Evolutionary conservation across 2,329 filamentous ascomycete species (phyloP).

Genomic region (Ceratocystiopsis brevicomis): DNA sequence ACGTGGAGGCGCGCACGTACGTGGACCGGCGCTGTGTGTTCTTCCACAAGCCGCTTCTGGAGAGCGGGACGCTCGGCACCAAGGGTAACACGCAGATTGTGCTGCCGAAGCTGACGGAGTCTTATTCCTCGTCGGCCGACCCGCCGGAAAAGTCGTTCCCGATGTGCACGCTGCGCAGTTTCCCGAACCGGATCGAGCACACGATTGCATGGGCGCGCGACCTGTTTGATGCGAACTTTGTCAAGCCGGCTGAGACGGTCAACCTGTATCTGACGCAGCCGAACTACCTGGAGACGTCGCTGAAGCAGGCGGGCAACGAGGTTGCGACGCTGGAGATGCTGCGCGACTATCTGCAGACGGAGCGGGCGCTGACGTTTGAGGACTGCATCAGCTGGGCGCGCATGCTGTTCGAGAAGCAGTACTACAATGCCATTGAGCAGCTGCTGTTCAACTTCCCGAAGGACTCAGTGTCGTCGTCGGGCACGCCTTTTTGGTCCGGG

Average conservation of each 20-base stretch:
- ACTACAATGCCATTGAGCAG: slow-evolving; percentile 91
- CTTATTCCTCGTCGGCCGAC: slow-evolving; percentile 87
- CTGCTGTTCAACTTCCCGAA: slow-evolving; percentile 94
- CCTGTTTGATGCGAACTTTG: slow-evolving; percentile 84
- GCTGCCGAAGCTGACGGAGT: slow-evolving; percentile 78
- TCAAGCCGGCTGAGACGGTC: slow-evolving; percentile 81
- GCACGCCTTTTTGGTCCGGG: slow-evolving; percentile 91
- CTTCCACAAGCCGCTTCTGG: slow-evolving; percentile 89
- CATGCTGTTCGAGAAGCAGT: slow-evolving; percentile 86
- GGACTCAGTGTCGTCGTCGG: slow-evolving; percentile 71
- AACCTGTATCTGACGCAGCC: slow-evolving; percentile 86
- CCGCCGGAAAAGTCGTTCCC: slow-evolving; percentile 97
- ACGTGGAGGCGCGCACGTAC: slow-evolving; percentile 90
- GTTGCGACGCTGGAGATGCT: slow-evolving; percentile 85
- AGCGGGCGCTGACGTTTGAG: slow-evolving; percentile 81
- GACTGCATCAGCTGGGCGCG: slow-evolving; percentile 95
- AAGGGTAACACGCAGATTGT: slow-evolving; percentile 98
- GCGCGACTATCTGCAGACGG: slow-evolving; percentile 73
- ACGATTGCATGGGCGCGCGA: slow-evolving; percentile 97
- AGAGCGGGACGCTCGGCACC: slow-evolving; percentile 94
- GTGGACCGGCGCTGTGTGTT: slow-evolving; percentile 93
- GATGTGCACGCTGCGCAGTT: slow-evolving; percentile 93
- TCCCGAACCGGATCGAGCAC: slow-evolving; percentile 96
- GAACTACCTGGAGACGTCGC: slow-evolving; percentile 67
- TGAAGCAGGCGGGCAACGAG: slow-evolving; percentile 89